A percentile compares a stretch with the other conserved stretches of the same genome.
phyloP scores from a whole-genome alignment of 768 basidiomycete genomes.

The Suillus americanus region DNA sequence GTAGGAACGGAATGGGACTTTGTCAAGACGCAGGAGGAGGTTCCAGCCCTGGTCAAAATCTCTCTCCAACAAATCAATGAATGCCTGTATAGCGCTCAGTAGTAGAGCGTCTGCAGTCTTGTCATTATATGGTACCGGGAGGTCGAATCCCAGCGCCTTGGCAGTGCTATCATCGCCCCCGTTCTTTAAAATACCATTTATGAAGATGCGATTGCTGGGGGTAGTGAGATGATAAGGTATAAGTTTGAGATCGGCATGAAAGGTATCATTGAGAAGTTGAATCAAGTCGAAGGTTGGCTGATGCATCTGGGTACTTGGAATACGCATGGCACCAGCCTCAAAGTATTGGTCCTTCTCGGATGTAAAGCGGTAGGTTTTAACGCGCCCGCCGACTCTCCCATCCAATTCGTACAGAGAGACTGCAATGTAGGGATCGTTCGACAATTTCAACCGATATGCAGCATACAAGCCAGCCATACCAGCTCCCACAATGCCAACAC shows the following conservation, averaged over 20 bases:
- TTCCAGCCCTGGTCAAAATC: slow-evolving; percentile 6
- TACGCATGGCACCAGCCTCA: slow-evolving; percentile 19
- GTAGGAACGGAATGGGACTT: slow-evolving; percentile 21
- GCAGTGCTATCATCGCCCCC: slow-evolving; percentile 1
- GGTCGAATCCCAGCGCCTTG: neutral
- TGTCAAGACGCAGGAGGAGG: slow-evolving; percentile 16
- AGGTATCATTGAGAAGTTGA: slow-evolving; percentile 7
- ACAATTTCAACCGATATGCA: slow-evolving; percentile 6
- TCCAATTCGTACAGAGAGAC: slow-evolving; percentile 5
- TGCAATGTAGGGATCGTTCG: neutral
- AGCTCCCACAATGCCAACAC: slow-evolving; percentile 5
- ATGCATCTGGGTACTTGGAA: slow-evolving; percentile 13
- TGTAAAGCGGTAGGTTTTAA: slow-evolving; percentile 15
- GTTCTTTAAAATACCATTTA: slow-evolving; percentile 7
- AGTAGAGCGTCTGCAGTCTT: slow-evolving; percentile 4
- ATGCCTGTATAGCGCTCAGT: neutral
- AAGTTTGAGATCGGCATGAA: slow-evolving; percentile 4
- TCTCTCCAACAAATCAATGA: slow-evolving; percentile 3
- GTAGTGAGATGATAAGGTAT: slow-evolving; percentile 7
- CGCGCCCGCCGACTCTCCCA: slow-evolving; percentile 15
- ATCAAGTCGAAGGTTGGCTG: slow-evolving; percentile 6
- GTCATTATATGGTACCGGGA: neutral
- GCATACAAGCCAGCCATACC: slow-evolving; percentile 7
- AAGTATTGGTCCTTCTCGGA: slow-evolving; percentile 17
- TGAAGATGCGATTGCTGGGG: neutral